A percentile compares a stretch with the other conserved stretches of the same genome.
These are phyloP conservation scores for Aureobasidium musti DNA, from an alignment of 2,329 filamentous ascomycete genomes.

Conservation along the genomic window DNA sequence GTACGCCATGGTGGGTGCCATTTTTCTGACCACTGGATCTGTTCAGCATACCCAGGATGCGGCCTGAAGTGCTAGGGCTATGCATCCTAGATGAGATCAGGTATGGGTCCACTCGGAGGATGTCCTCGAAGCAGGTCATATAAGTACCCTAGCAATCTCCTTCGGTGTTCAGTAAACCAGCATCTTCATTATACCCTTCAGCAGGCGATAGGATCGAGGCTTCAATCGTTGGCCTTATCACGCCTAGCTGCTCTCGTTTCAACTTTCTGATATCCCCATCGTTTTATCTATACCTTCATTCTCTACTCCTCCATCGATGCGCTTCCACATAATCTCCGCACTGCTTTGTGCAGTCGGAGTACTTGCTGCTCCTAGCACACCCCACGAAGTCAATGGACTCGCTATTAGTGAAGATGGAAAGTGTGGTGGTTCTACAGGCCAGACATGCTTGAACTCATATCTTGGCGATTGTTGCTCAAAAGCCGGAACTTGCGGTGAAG, in stretches of 20 bases:
- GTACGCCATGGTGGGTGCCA: constrained; percentile 20
- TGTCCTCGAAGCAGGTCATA: neutral
- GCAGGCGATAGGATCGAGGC: constrained; percentile 14
- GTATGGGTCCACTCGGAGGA: neutral
- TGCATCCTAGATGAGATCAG: neutral
- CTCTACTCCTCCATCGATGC: neutral
- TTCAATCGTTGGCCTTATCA: constrained; percentile 13
- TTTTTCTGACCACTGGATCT: neutral
- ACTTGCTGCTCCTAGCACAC: constrained; percentile 16
- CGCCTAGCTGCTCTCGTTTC: constrained; percentile 9
- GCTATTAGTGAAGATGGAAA: constrained; percentile 17
- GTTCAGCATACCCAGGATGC: neutral
- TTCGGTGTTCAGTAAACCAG: neutral
- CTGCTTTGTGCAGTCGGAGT: constrained; percentile 26
- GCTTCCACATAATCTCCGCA: constrained; percentile 18
- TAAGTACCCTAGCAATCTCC: constrained; percentile 9
- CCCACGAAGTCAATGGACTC: neutral
- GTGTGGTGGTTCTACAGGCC: constrained; percentile 11
- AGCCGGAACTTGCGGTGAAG: constrained; percentile 15
- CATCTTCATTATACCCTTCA: constrained; percentile 1
- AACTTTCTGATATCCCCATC: neutral
- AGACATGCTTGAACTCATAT: constrained; percentile 27
- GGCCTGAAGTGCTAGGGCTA: constrained; percentile 22
- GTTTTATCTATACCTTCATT: neutral
- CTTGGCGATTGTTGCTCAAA: constrained; percentile 21